Evolutionary conservation across 768 basidiomycete species (phyloP), one percentile per base, ranked within the genome.

Genomic region (Wakefieldia striispora): DNA sequence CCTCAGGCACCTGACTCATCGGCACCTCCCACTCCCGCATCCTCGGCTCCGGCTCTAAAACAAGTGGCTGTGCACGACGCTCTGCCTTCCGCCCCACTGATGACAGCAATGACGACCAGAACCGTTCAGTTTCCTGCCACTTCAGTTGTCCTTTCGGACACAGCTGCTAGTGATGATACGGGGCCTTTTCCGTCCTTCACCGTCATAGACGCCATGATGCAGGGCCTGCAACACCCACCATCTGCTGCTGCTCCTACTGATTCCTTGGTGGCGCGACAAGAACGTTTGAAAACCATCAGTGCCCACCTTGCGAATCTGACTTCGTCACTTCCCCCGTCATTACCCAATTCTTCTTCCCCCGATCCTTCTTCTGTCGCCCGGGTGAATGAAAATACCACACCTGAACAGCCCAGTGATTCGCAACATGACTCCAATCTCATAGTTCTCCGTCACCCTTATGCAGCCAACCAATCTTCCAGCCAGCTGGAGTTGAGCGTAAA

Each of bases 1-100:
- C 40, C 50, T n/a, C 45, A 49, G 37, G 33, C 29, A 35, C 26
- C 47, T 10, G 63, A 63, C 26, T 62, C 65, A 20, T 40, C 52
- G 3, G 11, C 29, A 10, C 50, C 64, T 21, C 33, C 51, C 23
- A 40, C 56, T 4, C 46, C 60, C 42, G 13, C 39, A 10, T 60
- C 51, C 36, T 51, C 39, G 46, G 39, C 35, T 34, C 47, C 42
- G 20, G 13, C 39, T 40, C 12, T 31, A 16, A 41, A 43, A 14
- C n/a, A 26, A 29, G 27, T 3, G 16, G 48, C n/a, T 13, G 19
- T 39, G 1, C 29, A 34, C 6, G 49, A 23, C 44, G 37, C 50
- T 6, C 6, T 16, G 11, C 40, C 51, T 13, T 44, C 47, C 35
- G 14, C 19, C 20, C 29, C 14, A 9, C 11, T 49, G 43, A 19